phyloP scores from a whole-genome alignment of 768 basidiomycete species.

The Serpula lacrymans region DNA sequence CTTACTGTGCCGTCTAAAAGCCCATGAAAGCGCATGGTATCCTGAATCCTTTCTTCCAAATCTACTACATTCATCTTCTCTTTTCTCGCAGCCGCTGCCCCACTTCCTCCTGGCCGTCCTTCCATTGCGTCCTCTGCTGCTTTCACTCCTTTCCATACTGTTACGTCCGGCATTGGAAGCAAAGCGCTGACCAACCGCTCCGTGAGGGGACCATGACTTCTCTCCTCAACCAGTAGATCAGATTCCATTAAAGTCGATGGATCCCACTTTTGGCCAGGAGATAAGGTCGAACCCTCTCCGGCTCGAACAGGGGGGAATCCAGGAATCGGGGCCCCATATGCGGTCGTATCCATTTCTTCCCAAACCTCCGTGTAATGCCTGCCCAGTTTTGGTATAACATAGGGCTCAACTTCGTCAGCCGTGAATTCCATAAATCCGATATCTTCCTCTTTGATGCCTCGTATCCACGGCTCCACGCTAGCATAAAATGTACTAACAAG shows the following conservation, averaged over 20 bases:
- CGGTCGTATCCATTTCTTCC: constrained; percentile 83
- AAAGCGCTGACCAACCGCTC: constrained; percentile 79
- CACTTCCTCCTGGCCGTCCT: constrained; percentile 75
- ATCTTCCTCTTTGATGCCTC: constrained; percentile 91
- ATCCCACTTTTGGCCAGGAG: constrained; percentile 68
- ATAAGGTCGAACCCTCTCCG: constrained; percentile 14
- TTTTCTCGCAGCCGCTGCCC: constrained; percentile 68
- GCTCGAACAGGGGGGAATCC: constrained; percentile 38
- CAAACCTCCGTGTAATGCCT: constrained; percentile 86
- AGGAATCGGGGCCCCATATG: constrained; percentile 41
- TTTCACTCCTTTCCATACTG: constrained; percentile 73
- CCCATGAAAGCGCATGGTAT: constrained; percentile 76
- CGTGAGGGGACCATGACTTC: constrained; percentile 83
- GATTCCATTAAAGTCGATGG: constrained; percentile 75
- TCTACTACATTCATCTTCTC: constrained; percentile 79
- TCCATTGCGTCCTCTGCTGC: constrained; percentile 85
- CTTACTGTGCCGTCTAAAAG: constrained; percentile 68
- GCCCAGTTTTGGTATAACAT: constrained; percentile 80
- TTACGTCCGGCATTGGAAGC: constrained; percentile 62
- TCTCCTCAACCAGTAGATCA: constrained; percentile 68
- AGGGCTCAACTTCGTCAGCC: constrained; percentile 88
- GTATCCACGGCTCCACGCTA: constrained; percentile 86
- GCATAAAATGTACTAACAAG: constrained; percentile 78
- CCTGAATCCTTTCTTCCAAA: constrained; percentile 68
- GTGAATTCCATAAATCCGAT: constrained; percentile 89